These are phyloP conservation scores for Apiotrichum sp. DNA, from an alignment of 1,284 basidiomycete species.

Conservation along the genomic window DNA sequence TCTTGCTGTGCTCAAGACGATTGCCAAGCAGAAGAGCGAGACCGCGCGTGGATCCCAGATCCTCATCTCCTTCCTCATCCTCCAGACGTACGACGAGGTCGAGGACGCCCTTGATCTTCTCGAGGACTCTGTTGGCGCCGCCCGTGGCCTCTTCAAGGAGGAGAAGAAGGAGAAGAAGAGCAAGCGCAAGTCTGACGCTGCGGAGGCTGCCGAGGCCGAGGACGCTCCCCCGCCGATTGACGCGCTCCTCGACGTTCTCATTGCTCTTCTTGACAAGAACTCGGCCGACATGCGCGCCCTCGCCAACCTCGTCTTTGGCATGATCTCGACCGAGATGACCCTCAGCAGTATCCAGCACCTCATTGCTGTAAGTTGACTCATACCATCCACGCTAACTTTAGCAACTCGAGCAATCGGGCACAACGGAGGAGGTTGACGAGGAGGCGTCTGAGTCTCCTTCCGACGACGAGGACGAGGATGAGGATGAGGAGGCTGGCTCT, in stretches of 20 bases:
- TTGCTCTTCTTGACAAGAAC: constrained; percentile 80
- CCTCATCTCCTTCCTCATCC: constrained; percentile 61
- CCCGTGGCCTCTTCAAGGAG: constrained; percentile 9
- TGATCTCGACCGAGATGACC: constrained; percentile 64
- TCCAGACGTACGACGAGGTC: constrained; percentile 65
- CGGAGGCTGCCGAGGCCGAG: constrained; percentile 15
- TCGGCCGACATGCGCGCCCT: constrained; percentile 75
- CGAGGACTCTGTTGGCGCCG: constrained; percentile 44
- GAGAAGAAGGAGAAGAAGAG: constrained; percentile 7
- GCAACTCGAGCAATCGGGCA: constrained; percentile 65
- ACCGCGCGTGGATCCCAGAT: constrained; percentile 58
- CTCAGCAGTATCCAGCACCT: constrained; percentile 76
- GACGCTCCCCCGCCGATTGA: constrained; percentile 63
- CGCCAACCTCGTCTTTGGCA: constrained; percentile 73
- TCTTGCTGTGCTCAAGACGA: constrained; percentile 48
- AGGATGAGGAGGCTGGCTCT: constrained; percentile 43
- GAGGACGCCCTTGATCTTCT: constrained; percentile 57
- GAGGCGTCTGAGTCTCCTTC: constrained; percentile 10
- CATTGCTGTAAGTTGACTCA: constrained; percentile 58
- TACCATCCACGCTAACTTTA: constrained; percentile 35
- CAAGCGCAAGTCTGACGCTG: constrained; percentile 5
- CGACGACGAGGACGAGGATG: constrained; percentile 23
- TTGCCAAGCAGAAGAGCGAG: constrained; percentile 54
- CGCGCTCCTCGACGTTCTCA: constrained; percentile 76
- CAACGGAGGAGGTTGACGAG: constrained; percentile 47